A percentile compares a stretch with the other conserved stretches of the same genome.
phyloP scores from a whole-genome alignment of 2,329 filamentous ascomycete species.

The Alternaria sp. region DNA sequence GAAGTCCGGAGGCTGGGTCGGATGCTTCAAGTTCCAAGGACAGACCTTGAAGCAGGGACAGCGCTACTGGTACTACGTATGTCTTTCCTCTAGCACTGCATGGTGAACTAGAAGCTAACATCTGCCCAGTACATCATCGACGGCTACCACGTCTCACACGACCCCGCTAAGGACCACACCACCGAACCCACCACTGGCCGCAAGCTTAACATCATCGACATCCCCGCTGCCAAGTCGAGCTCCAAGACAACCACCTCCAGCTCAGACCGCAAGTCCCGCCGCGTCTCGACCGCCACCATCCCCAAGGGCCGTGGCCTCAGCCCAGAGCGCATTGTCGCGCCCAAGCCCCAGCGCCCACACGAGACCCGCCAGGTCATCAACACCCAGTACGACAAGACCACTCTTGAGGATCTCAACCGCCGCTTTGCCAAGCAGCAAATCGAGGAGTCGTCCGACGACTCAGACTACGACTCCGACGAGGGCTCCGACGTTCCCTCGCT shows the following conservation, averaged over 20 bases:
- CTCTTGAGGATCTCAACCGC: conserved; percentile 78
- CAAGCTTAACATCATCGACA: conserved; percentile 96
- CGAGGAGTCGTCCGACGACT: conserved; percentile 49
- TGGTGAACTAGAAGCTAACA: conserved; percentile 24
- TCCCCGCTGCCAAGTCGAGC: conserved; percentile 64
- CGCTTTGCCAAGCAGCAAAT: conserved; percentile 76
- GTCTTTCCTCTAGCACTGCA: conserved; percentile 25
- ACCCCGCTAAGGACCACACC: conserved; percentile 86
- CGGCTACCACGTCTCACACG: conserved; percentile 96
- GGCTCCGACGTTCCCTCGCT: conserved; percentile 78
- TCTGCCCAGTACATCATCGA: conserved; percentile 83
- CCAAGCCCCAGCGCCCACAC: conserved; percentile 86
- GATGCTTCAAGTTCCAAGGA: conserved; percentile 94
- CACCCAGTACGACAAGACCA: conserved; percentile 76
- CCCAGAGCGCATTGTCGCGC: conserved; percentile 86
- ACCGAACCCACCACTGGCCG: conserved; percentile 96
- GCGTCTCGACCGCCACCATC: conserved; percentile 67
- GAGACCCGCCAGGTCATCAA: conserved; percentile 87
- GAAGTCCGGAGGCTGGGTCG: conserved; percentile 92
- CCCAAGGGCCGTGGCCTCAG: conserved; percentile 89
- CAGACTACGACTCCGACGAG: conserved; percentile 70
- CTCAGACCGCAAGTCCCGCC: conserved; percentile 54
- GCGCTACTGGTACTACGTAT: conserved; percentile 97
- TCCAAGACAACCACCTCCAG: conserved; percentile 55
- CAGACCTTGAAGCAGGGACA: conserved; percentile 83